Base-by-base conservation (phyloP, 78 protist genomes). In the Dictyostelium intermedium region DNA sequence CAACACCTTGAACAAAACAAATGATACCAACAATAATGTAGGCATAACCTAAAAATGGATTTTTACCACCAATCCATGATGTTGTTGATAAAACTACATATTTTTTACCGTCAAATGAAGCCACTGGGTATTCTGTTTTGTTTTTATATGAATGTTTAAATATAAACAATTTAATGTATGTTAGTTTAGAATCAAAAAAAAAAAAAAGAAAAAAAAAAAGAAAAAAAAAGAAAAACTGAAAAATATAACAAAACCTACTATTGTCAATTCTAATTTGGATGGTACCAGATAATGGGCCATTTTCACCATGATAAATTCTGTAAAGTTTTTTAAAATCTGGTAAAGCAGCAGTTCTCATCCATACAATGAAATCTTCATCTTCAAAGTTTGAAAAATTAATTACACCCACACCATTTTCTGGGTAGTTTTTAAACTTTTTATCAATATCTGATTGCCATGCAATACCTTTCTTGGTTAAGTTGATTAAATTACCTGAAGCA, bases 51-150 rank as follows among this genome's bases (percentile, higher is more conserved):
- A 99, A 74, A 81, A 98, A 98, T 69, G 86, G 77, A 91, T 98
- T 99, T 80, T 96, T 95, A 34, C 99, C 99, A 37, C 99, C 99
- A n/a, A 98, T 91, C 99, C 99, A 98, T 13, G 97, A 11, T n/a
- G 96, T 82, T n/a, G 98, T 97, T 27, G 99, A 81, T 69, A 99
- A 53, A 11, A 99, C 97, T 56, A 99, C 35, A 70, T 63, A 77
- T 96, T 99, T 99, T 16, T 56, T 94, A 35, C 99, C 99, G 2
- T 34, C 43, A 50, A 97, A 98, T 34, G 73, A 8, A 34, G 9
- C 5, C 16, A 97, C 98, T n/a, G 96, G 96, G 92, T 82, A 98
- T 10, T 50, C 83, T 89, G 82, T 6, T 11, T 0, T 14, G 20
- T 61, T n/a, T 61, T 5, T 20, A 63, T 20, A 8, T 23, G 27